Evolutionary conservation across 2,329 filamentous ascomycete species (phyloP).

Genomic region (Coleophoma crateriformis): DNA sequence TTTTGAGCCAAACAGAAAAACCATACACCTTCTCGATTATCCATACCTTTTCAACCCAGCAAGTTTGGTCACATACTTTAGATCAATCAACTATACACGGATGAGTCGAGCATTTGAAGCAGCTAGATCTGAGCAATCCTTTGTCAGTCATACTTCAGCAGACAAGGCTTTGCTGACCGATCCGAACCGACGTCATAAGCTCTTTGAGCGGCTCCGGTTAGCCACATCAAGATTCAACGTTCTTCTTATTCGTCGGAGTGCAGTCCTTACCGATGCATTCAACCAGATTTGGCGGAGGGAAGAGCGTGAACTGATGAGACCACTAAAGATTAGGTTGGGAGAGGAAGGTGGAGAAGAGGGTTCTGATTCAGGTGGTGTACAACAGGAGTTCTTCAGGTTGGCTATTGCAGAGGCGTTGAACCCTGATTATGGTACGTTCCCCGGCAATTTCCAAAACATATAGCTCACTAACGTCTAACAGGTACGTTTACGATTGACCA

Average conservation of each 20-base stretch:
- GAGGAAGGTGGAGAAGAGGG: conserved; percentile 81
- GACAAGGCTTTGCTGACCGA: conserved; percentile 50
- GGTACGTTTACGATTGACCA: conserved; percentile 74
- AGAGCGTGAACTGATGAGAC: conserved; percentile 73
- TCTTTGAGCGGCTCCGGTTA: conserved; percentile 58
- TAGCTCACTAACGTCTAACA: conserved; percentile 10
- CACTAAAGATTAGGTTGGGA: conserved; percentile 82
- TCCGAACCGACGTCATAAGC: conserved; percentile 51
- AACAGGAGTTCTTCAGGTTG: conserved; percentile 92
- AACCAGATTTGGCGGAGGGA: conserved; percentile 88
- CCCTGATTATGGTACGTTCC: conserved; percentile 59
- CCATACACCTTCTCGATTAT: conserved; percentile 71
- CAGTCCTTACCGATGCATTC: conserved; percentile 68
- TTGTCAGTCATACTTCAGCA: conserved; percentile 47
- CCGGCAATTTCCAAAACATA: background rate
- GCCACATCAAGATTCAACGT: conserved; percentile 68
- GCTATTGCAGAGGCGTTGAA: conserved; percentile 75
- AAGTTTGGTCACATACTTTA: conserved; percentile 75
- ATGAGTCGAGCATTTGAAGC: conserved; percentile 80
- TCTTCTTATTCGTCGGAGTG: conserved; percentile 60
- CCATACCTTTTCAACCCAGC: conserved; percentile 73
- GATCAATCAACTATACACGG: conserved; percentile 77
- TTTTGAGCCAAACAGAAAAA: conserved; percentile 54
- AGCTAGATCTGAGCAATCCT: conserved; percentile 50
- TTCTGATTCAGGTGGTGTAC: conserved; percentile 88